Base-by-base conservation (phyloP, 2,329 filamentous ascomycete genomes). In the Calonectria henricotiae region DNA sequence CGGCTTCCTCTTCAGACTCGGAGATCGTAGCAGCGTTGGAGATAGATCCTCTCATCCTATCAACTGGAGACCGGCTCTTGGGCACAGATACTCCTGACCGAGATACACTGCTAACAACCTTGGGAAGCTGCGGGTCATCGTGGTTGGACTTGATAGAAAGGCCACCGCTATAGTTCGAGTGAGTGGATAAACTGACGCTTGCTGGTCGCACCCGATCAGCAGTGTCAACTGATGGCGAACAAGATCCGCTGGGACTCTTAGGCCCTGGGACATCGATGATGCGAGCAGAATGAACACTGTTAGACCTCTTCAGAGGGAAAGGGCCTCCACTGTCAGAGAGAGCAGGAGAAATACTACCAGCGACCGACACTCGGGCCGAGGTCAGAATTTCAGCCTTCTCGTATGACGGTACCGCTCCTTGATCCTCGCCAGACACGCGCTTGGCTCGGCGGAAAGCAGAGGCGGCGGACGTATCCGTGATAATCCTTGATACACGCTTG, bases 301-400 rank as follows among this genome's bases (percentile, higher is more conserved):
- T 75, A 77, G 86, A 75, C 81, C 78, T 72, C 74, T 82, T 72
- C 76, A 82, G 71, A 68, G 82, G 68, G 83, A 79, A 65, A 75
- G 83, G 71, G 74, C 75, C 85, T 32, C 82, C 83, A 46, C 81
- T 80, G 8, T 90, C 88, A 0, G 87, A 87, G 2, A 81, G 79
- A 3, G 86, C 81, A 2, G 87, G 86, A 0, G 87, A 88, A 37
- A 84, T 84, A 73, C 85, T 85, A 39, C 87, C 87, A 35, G 84
- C 84, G 30, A 89, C 85, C 4, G 89, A 90, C 9, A 90, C 83
- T 41, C 89, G 83, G 4, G 88, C 85, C 0, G 88, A 89, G 0
- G 87, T 90, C 65, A 90, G 72, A 35, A 90, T 88, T 74, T 89
- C 83, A 2, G 88, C 87, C 74, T 89, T 85, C 85, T 93, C 88